These are phyloP conservation scores for Psilocybe cyanescens DNA, from an alignment of 768 basidiomycete species.

Conservation along the genomic window DNA sequence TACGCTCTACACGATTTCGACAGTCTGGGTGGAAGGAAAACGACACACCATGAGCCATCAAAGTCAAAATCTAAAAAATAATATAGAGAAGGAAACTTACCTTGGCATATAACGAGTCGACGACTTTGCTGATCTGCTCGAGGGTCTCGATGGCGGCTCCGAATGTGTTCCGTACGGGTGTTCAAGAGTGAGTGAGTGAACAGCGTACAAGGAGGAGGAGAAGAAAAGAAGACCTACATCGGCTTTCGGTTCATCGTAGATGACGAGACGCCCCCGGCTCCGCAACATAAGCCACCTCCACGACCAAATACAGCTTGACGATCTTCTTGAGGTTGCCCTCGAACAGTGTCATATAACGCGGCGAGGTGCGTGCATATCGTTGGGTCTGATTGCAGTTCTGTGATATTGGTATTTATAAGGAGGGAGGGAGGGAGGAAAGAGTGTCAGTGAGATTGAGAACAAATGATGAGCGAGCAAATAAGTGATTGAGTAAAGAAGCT, in stretches of 20 bases:
- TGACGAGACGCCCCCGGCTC: conserved; percentile 82
- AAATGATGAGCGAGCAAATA: no score
- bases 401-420: background rate
- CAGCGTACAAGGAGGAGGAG: background rate
- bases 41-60: no score
- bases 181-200: background rate
- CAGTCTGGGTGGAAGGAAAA: no score
- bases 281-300: conserved; percentile 92
- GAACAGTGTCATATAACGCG: conserved; percentile 94
- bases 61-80: no score
- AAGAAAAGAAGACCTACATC: conserved; percentile 61
- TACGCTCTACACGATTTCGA: no score
- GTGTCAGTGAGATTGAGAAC: no score
- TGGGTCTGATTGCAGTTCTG: conserved; percentile 93
- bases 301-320: conserved; percentile 93
- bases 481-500: no score
- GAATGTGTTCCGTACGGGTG: conserved; percentile 64
- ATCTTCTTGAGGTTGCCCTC: conserved; percentile 96
- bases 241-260: conserved; percentile 86
- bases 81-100: no score
- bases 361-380: conserved; percentile 96
- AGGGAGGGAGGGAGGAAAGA: no score
- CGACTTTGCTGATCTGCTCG: no score
- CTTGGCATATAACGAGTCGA: no score
- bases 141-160: no score